Conservation (phyloP, 176 grass and related monocot species). For the Oryza longistaminata region DNA sequence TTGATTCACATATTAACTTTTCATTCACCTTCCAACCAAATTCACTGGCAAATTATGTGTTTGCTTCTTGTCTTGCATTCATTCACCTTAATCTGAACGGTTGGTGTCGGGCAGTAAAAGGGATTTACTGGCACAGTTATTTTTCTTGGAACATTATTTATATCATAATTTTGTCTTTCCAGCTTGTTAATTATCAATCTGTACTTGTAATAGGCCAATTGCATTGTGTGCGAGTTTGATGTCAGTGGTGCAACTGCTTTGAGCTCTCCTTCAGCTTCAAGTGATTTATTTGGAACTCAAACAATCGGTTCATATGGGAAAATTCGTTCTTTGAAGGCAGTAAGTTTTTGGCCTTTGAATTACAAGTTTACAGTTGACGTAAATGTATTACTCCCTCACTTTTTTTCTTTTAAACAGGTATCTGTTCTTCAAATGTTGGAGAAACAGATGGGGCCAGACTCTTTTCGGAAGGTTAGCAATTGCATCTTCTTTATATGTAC, state of each 20-base stretch:
- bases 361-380: conserved; percentile 17
- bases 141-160: not conserved
- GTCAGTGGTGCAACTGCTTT: conserved; percentile 77
- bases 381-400: conserved; percentile 31
- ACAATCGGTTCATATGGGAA: conserved; percentile 89
- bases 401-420: conserved; percentile 58
- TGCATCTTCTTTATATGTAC: conserved; percentile 20
- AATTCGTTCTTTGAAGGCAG: conserved; percentile 93
- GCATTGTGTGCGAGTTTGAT: conserved; percentile 86
- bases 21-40: not conserved
- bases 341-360: conserved; percentile 49
- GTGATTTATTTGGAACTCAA: conserved; percentile 95
- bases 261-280: conserved; percentile 78
- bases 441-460: conserved; percentile 97
- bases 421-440: conserved; percentile 98
- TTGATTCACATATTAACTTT: not conserved
- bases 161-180: conserved; percentile 4
- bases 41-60: not conserved
- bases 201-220: conserved; percentile 68
- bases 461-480: conserved; percentile 72
- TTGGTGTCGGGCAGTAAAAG: not conserved
- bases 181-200: not conserved
- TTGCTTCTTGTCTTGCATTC: not conserved
- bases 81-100: conserved; percentile 18
- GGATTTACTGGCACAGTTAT: conserved; percentile 5